Evolutionary conservation across 495 filamentous ascomycete species (phyloP), one percentile per base, ranked within the genome.

Genomic region (Hyaloscypha bicolor): DNA sequence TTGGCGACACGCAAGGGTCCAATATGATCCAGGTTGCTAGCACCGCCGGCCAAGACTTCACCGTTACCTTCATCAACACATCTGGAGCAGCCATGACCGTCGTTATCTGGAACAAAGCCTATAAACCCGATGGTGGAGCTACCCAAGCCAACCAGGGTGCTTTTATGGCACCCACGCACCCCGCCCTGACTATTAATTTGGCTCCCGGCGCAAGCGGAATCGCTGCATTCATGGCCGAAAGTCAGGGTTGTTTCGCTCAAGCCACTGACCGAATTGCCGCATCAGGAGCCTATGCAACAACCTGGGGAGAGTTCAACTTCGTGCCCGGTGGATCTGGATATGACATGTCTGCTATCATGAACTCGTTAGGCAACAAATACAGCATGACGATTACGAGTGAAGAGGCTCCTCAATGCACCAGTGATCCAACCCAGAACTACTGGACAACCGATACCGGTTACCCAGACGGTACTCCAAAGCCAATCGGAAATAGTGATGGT

Each of bases 221-320:
- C 60, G 79, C 86, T 55, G 83, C 82, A 45, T 76, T 87, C 70
- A 78, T 81, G 55, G 73, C 76, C 25, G 72, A 86, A 60, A 77
- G 80, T 29, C 75, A 78, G 65, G 62, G 74, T 25, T 74, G 66
- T 2, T 78, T 71, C 48, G 73, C 75, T 22, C 65, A 72, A 57
- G 71, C 69, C 14, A 66, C 60, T 45, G 77, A 71, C 62, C 79
- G 75, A 72, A 74, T 76, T 71, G 79, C 79, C 59, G 59, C 68
- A 56, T 67, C 75, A 59, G 81, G 80, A 55, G 68, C 71, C 6
- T 83, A 79, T 53, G 75, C 77, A 9, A 80, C 75, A 72, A 82
- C 81, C 58, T 84, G 82, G 81, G 83, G 83, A 71, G 84, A 87
- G 71, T 79, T 85, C 64, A 81, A 83, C 75, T 85, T 90, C 66